Conservation (phyloP, 192 early-diverging fungal species). For the Coemansia umbellata region DNA sequence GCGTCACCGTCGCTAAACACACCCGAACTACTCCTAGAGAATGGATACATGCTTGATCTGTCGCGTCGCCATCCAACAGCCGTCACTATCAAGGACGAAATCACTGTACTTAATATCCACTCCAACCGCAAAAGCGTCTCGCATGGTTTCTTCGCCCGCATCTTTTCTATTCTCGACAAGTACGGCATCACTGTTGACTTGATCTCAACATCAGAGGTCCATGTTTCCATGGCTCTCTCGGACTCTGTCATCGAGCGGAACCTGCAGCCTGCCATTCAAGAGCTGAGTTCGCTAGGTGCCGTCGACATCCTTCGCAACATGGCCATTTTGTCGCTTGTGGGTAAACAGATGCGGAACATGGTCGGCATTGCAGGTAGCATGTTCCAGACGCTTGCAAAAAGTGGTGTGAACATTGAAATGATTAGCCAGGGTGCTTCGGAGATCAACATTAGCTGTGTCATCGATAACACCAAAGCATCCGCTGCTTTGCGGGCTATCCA, state of each 20-base stretch:
- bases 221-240: slow-evolving; percentile 84
- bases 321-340: slow-evolving; percentile 96
- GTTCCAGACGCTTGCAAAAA: slow-evolving; percentile 85
- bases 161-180: slow-evolving; percentile 86
- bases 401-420: slow-evolving; percentile 98
- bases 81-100: slow-evolving; percentile 98
- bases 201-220: slow-evolving; percentile 90
- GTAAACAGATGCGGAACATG: slow-evolving; percentile 95
- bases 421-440: slow-evolving; percentile 97
- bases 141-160: slow-evolving; percentile 97
- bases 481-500: slow-evolving; percentile 87
- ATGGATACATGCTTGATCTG: slow-evolving; percentile 71
- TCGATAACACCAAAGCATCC: slow-evolving; percentile 67
- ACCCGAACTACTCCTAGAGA: slow-evolving; percentile 60
- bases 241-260: slow-evolving; percentile 60
- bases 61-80: slow-evolving; percentile 86
- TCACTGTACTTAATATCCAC: slow-evolving; percentile 94
- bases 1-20: slow-evolving; percentile 55
- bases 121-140: slow-evolving; percentile 94
- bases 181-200: slow-evolving; percentile 92
- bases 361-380: slow-evolving; percentile 92
- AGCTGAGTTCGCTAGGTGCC: slow-evolving; percentile 73
- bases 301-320: slow-evolving; percentile 83
- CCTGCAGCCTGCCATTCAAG: slow-evolving; percentile 73
- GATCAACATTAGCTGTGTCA: slow-evolving; percentile 98